phyloP scores from a whole-genome alignment of 2,329 filamentous ascomycete species.

The Metarhizium guizhouense region DNA sequence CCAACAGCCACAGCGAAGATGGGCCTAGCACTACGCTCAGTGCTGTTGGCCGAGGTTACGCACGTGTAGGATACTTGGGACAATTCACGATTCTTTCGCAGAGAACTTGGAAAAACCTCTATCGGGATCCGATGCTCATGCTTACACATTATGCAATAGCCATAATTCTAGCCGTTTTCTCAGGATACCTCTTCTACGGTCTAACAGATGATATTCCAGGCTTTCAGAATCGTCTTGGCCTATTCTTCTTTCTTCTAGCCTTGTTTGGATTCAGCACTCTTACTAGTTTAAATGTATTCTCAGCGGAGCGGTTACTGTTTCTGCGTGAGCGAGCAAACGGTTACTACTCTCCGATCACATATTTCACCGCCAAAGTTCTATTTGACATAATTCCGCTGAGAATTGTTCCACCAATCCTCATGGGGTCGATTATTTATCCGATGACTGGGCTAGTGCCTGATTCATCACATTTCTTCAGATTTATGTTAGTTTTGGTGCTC shows the following conservation, averaged over 20 bases:
- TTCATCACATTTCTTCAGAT: slow-evolving; percentile 77
- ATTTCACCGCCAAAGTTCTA: slow-evolving; percentile 93
- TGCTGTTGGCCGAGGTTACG: slow-evolving; percentile 69
- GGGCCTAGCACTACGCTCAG: slow-evolving; percentile 42
- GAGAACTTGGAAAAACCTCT: slow-evolving; percentile 93
- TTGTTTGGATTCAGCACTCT: slow-evolving; percentile 95
- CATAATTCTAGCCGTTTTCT: slow-evolving; percentile 86
- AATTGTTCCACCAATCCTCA: slow-evolving; percentile 86
- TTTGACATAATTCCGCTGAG: slow-evolving; percentile 95
- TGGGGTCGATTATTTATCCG: slow-evolving; percentile 92
- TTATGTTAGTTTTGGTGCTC: slow-evolving; percentile 82
- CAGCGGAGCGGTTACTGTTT: slow-evolving; percentile 81
- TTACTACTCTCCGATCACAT: slow-evolving; percentile 89
- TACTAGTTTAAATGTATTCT: slow-evolving; percentile 89
- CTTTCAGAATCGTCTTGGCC: slow-evolving; percentile 92
- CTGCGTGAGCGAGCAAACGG: slow-evolving; percentile 91
- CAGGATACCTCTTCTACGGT: slow-evolving; percentile 92
- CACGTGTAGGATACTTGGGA: slow-evolving; percentile 65
- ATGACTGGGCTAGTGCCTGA: slow-evolving; percentile 91
- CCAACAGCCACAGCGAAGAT: slow-evolving; percentile 39
- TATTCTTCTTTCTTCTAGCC: slow-evolving; percentile 95
- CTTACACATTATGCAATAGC: slow-evolving; percentile 96
- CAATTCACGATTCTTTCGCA: slow-evolving; percentile 87
- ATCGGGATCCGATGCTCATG: slow-evolving; percentile 97
- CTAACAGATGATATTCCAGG: slow-evolving; percentile 92